Evolutionary conservation across 768 basidiomycete genomes (phyloP), one percentile per base, ranked within the genome.

Genomic region (Suillus clintonianus): DNA sequence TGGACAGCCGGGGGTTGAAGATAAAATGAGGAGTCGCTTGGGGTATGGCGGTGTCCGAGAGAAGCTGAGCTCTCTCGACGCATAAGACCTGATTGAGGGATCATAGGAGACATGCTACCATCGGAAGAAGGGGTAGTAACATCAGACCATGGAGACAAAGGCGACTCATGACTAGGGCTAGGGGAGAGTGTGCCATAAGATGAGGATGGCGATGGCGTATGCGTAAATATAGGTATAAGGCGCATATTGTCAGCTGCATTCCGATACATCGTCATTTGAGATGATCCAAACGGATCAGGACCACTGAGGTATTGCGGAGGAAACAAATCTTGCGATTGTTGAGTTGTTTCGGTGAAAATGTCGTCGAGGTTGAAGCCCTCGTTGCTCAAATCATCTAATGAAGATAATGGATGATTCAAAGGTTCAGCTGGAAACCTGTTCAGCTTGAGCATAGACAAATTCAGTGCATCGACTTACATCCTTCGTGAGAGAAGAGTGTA

Each of bases 181-280:
- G 75, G 56, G 1, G 74, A 76, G 9, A 70, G 24, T 4, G 74
- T 74, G 15, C 63, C 62, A 5, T 64, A 68, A 24, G 74, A 75
- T 3, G 74, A 59, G 0, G 75, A n/a, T 5, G 75, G 75, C 0
- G 74, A 76, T 5, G 69, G 71, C 5, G 41, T 30, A 36, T 68
- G 71, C 5, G 41, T 30, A 36, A 19, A 57, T 19, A 57, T 6
- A 30, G 24, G 56, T 19, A 57, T 27, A 39, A 39, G 55, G 55
- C 9, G 55, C 51, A n/a, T 19, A 24, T 24, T 27, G 22, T 24
- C 22, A 24, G 7, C 2, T 55, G 22, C 37, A 39, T 15, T 39
- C 2, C 15, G 55, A 6, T 17, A 7, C 15, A 56, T 24, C 15
- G 36, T 27, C 19, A n/a, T n/a, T n/a, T n/a, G n/a, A 22, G 51